Conservation (phyloP, 139 green algal species). For the Micractinium conductrix region DNA sequence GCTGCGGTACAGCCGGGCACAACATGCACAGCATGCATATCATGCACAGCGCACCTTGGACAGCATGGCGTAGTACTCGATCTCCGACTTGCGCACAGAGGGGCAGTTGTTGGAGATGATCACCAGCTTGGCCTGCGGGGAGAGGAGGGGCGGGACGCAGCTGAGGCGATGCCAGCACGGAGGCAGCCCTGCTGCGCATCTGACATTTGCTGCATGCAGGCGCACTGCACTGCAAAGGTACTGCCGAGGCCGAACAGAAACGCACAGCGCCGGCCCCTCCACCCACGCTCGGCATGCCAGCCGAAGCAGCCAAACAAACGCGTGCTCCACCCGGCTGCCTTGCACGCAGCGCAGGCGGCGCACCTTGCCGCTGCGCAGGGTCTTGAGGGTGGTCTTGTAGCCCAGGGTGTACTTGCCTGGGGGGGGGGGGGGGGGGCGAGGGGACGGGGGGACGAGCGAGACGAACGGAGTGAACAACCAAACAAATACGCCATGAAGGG, state of each 20-base stretch:
- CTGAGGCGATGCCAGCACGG: background rate
- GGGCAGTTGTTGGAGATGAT: slow-evolving; percentile 99
- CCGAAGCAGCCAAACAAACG: too few relatives aligned
- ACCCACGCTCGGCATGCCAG: too few relatives aligned
- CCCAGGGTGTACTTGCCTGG: slow-evolving; percentile 99
- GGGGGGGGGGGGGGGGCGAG: too few relatives aligned
- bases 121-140: slow-evolving; percentile 93
- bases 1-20: too few relatives aligned
- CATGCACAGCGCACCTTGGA: too few relatives aligned
- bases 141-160: background rate
- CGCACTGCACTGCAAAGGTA: background rate
- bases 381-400: slow-evolving; percentile 99
- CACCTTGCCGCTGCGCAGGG: slow-evolving; percentile 92
- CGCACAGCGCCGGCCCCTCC: too few relatives aligned
- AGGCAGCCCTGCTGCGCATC: background rate
- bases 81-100: slow-evolving; percentile 95
- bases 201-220: background rate
- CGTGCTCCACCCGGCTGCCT: background rate
- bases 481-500: too few relatives aligned
- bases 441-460: too few relatives aligned
- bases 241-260: background rate
- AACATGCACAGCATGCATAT: too few relatives aligned
- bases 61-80: slow-evolving; percentile 99
- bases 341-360: background rate
- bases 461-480: too few relatives aligned